Evolutionary conservation across 2,329 filamentous ascomycete species (phyloP).

Genomic region (Blastomyces percursus): DNA sequence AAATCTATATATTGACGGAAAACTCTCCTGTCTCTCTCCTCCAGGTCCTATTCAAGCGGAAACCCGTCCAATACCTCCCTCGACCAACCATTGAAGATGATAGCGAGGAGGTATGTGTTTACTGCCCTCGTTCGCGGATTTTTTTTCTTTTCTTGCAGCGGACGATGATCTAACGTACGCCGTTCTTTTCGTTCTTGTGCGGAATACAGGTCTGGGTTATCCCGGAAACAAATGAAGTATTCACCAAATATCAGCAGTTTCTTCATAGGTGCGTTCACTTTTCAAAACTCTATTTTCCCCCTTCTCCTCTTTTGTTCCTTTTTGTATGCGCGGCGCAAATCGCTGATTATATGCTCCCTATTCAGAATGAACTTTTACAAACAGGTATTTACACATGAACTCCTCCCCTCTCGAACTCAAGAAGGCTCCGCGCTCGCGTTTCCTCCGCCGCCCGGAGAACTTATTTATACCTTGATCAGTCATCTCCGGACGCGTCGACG

Average conservation of each 20-base stretch:
- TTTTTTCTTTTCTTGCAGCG: neutral
- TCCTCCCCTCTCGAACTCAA: neutral
- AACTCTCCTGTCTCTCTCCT: neutral
- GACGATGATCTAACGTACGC: slow-evolving; percentile 12
- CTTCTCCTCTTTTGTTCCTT: neutral
- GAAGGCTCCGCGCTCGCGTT: neutral
- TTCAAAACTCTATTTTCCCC: neutral
- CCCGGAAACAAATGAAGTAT: slow-evolving; percentile 78
- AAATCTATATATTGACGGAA: slow-evolving; percentile 15
- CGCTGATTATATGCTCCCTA: slow-evolving; percentile 22
- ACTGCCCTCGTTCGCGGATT: neutral
- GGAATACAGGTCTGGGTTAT: slow-evolving; percentile 74
- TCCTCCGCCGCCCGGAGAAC: neutral
- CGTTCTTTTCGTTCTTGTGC: slow-evolving; percentile 10
- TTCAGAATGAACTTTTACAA: slow-evolving; percentile 83
- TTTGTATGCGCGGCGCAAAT: neutral
- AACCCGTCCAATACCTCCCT: slow-evolving; percentile 75
- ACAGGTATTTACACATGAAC: slow-evolving; percentile 47
- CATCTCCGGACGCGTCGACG: neutral
- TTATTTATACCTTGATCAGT: neutral
- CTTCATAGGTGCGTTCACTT: slow-evolving; percentile 53
- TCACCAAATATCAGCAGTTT: slow-evolving; percentile 79
- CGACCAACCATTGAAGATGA: slow-evolving; percentile 66
- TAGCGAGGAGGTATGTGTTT: slow-evolving; percentile 59
- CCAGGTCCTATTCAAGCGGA: slow-evolving; percentile 91